Base-by-base conservation (phyloP, 371 early-diverging fungal species). In the Fennellomyces sp. region DNA sequence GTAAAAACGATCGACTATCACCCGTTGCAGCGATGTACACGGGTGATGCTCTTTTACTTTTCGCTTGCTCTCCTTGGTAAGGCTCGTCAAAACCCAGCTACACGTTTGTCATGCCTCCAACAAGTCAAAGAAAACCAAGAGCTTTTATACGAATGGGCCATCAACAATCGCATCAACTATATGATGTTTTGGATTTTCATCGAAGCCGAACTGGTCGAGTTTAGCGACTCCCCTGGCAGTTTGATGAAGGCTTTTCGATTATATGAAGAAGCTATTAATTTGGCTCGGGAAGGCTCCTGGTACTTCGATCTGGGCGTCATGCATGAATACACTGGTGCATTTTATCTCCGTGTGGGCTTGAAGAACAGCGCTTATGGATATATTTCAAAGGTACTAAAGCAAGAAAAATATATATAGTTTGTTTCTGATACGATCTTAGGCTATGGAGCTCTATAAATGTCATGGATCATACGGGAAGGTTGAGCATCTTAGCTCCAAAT, bases 391-490 rank as follows among this genome's bases (percentile, higher is more conserved):
- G 71, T 61, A 58, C 21, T n/a, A n/a, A n/a, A n/a, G n/a, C n/a
- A n/a, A 48, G 25, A 7, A n/a, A 0, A 25, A 21, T 12, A 39
- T 21, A 52, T 5, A 19, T 3, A 4, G 35, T 7, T 15, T 5
- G 53, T 39, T 39, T n/a, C n/a, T n/a, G n/a, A n/a, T n/a, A n/a
- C 6, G 5, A 27, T 27, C 21, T 54, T 62, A 66, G 67, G 57
- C 78, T 0, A 63, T 75, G 13, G 56, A 62, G 15, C 56, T 72
- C 0, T 78, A 73, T 31, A 42, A 61, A 4, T 48, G 61, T 7
- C 70, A 68, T 52, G 72, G 75, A 3, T 65, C 80, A 0, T 74
- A 79, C 47, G 80, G 80, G 2, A 74, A 76, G 53, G 80, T 71
- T 0, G 59, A 62, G 1, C 76, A 79, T 13, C 55, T 79, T 31